Evolutionary conservation across 768 basidiomycete genomes (phyloP).

Genomic region (Suillus subalutaceus): DNA sequence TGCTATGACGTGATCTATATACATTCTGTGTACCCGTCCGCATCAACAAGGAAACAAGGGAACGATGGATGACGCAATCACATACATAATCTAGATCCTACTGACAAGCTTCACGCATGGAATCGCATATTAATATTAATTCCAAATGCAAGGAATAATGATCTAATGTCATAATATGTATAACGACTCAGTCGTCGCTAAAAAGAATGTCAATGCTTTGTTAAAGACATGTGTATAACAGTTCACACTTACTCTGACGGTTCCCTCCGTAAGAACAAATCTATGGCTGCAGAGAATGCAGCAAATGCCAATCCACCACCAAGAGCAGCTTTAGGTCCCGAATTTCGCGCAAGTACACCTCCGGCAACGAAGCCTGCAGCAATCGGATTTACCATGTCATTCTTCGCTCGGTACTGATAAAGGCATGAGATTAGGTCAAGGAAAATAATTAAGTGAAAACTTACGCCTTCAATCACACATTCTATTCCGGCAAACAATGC

Average conservation of each 20-base stretch:
- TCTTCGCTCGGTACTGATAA: conserved; percentile 88
- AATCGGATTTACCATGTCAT: conserved; percentile 92
- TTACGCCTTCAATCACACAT: conserved; percentile 91
- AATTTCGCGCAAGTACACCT: conserved; percentile 82
- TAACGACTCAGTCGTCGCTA: conserved; percentile 14
- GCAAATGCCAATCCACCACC: conserved; percentile 91
- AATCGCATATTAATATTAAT: background rate
- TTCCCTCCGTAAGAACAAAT: conserved; percentile 78
- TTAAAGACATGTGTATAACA: background rate
- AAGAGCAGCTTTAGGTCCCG: conserved; percentile 85
- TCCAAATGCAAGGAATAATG: background rate
- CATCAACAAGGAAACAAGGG: no score
- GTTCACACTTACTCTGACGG: conserved; percentile 64
- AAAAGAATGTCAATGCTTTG: background rate
- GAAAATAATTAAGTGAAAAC: conserved; percentile 35
- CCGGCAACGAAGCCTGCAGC: conserved; percentile 88
- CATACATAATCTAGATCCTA: no score
- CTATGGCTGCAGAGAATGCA: conserved; percentile 91
- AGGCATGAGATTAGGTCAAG: conserved; percentile 9
- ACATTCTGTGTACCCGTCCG: no score
- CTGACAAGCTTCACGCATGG: no score
- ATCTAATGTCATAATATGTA: background rate
- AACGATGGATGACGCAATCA: no score
- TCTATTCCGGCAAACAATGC: conserved; percentile 94
- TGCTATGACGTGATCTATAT: no score